Percentiles rank a stretch among this genome's conserved stretches.
phyloP scores from a whole-genome alignment of 1,284 basidiomycete species.

The Moesziomyces globuligerus region DNA sequence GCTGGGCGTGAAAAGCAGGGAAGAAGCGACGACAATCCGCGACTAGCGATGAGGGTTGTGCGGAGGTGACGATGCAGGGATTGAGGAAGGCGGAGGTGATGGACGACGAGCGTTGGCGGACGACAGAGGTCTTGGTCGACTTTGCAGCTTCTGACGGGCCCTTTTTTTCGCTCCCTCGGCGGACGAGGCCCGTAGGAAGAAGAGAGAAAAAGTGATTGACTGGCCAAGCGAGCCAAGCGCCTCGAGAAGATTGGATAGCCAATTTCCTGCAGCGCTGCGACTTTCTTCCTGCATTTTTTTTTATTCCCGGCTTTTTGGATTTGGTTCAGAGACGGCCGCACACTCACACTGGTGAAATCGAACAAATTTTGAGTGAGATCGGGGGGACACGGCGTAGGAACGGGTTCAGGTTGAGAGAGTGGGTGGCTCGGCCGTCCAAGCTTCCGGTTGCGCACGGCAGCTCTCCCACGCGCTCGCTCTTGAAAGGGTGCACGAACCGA shows the following conservation, averaged over 20 bases:
- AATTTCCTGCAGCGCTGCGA: not conserved
- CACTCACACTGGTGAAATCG: too few species aligned
- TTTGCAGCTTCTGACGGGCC: not conserved
- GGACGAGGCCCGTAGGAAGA: not conserved
- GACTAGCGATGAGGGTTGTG: not conserved
- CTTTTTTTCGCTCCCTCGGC: not conserved
- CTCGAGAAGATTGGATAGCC: not conserved
- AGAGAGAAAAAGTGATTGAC: not conserved
- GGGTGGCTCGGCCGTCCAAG: too few species aligned
- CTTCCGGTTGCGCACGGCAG: too few species aligned
- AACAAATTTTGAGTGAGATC: too few species aligned
- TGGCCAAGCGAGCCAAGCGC: not conserved
- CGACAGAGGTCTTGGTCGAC: not conserved
- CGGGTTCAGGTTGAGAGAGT: too few species aligned
- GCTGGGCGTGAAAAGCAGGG: not conserved
- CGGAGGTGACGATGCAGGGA: not conserved
- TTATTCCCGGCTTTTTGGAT: not conserved
- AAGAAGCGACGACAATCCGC: not conserved
- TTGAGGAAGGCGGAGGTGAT: not conserved
- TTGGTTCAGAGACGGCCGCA: not conserved
- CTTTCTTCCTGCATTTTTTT: not conserved
- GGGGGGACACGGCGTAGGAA: too few species aligned
- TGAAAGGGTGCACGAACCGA: too few species aligned
- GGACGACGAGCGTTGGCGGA: not conserved
- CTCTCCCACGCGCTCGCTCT: too few species aligned